Evolutionary conservation across 441 rosid species (phyloP).

Genomic region (Iberis amara): DNA sequence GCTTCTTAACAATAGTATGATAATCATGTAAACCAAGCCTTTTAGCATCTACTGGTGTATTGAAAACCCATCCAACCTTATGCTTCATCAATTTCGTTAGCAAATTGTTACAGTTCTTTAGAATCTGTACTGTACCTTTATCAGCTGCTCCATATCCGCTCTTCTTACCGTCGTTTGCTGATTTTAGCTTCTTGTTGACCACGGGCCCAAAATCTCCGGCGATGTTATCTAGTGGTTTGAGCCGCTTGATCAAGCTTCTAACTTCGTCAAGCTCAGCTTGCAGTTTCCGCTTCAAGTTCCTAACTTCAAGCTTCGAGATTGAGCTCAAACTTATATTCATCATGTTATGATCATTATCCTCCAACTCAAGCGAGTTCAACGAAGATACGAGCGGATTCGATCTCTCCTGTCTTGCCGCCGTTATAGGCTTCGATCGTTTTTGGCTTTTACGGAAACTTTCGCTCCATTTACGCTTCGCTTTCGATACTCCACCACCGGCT

Average conservation of each 20-base stretch:
- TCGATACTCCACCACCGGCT: conserved; percentile 39
- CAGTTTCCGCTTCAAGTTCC: conserved; percentile 55
- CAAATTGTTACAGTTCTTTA: conserved; percentile 55
- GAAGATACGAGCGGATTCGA: conserved; percentile 28
- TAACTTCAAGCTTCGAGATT: conserved; percentile 47
- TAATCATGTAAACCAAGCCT: conserved; percentile 72
- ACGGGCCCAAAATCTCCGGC: conserved; percentile 10
- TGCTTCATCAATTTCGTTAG: conserved; percentile 75
- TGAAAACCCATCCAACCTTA: conserved; percentile 81
- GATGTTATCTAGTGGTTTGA: conserved; percentile 38
- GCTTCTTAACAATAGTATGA: conserved; percentile 60
- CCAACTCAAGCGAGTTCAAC: conserved; percentile 26
- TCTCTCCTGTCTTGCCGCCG: conserved; percentile 36
- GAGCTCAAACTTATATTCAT: conserved; percentile 54
- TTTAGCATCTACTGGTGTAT: conserved; percentile 70
- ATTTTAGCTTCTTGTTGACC: conserved; percentile 38
- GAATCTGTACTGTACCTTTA: conserved; percentile 35
- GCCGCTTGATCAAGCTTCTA: conserved; percentile 47
- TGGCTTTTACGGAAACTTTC: conserved; percentile 19
- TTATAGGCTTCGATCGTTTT: conserved; percentile 33
- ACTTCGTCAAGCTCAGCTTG: conserved; percentile 64
- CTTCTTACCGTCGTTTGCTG: conserved; percentile 37
- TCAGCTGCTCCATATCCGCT: conserved; percentile 34
- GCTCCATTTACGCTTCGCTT: conserved; percentile 41
- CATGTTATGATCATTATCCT: conserved; percentile 31